phyloP scores from a whole-genome alignment of 2,329 filamentous ascomycete species.

The Verticillium isaacii region DNA sequence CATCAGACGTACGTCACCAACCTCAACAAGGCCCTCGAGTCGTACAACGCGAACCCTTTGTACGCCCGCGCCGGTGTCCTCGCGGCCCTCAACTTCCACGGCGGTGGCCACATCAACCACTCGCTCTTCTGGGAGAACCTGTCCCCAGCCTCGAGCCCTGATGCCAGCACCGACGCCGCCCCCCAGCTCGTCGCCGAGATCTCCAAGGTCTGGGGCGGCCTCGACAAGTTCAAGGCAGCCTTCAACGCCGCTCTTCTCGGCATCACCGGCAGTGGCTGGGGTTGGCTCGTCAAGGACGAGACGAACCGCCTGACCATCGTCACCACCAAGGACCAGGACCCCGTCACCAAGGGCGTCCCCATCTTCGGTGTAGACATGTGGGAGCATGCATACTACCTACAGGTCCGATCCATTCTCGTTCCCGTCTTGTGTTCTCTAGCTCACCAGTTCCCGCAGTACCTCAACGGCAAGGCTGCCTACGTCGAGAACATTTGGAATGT shows the following conservation, averaged over 20 bases:
- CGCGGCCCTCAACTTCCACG: constrained; percentile 76
- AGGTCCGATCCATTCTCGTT: constrained; percentile 39
- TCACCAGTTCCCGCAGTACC: constrained; percentile 50
- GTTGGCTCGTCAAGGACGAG: constrained; percentile 71
- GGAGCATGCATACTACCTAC: constrained; percentile 90
- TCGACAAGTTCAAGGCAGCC: constrained; percentile 59
- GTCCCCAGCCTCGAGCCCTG: constrained; percentile 51
- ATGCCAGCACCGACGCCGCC: constrained; percentile 51
- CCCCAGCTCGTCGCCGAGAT: constrained; percentile 60
- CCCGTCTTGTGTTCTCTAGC: neutral
- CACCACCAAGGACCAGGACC: constrained; percentile 85
- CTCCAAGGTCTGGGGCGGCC: constrained; percentile 60
- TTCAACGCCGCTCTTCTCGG: constrained; percentile 63
- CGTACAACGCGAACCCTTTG: constrained; percentile 42
- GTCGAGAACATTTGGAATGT: constrained; percentile 74
- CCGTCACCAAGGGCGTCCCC: constrained; percentile 59
- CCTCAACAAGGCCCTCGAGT: constrained; percentile 62
- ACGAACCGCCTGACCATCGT: constrained; percentile 61
- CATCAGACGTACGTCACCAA: constrained; percentile 76
- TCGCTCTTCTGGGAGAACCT: constrained; percentile 89
- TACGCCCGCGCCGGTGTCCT: constrained; percentile 60
- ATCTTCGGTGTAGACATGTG: constrained; percentile 83
- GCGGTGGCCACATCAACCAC: constrained; percentile 91
- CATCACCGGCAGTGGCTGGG: constrained; percentile 84
- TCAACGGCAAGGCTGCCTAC: constrained; percentile 72